Evolutionary conservation across 192 early-diverging fungal genomes (phyloP).

Genomic region (Phlyctochytrium arcticum): DNA sequence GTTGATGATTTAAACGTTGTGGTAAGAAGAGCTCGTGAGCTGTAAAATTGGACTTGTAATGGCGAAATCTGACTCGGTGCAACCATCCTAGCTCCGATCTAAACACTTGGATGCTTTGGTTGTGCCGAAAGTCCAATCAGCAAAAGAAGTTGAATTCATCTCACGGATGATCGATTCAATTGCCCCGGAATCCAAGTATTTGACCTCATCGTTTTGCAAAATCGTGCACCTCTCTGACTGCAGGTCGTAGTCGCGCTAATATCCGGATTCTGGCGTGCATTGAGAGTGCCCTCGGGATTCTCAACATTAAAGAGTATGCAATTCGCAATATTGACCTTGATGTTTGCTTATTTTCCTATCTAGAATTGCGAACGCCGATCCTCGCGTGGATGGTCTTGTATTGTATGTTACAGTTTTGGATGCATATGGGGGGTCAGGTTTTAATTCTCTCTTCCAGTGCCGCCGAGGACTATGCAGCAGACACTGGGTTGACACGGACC

Average conservation of each 20-base stretch:
- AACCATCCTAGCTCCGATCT: conserved; percentile 36
- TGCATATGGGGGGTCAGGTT: background rate
- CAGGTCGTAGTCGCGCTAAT: conserved; percentile 42
- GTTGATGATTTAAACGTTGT: conserved; percentile 76
- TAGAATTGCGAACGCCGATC: conserved; percentile 72
- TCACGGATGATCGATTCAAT: conserved; percentile 66
- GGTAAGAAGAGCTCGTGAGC: conserved; percentile 32
- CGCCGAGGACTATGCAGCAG: conserved; percentile 95
- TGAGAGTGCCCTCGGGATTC: conserved; percentile 80
- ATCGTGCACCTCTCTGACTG: background rate
- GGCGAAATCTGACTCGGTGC: no score
- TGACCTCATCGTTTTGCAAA: background rate
- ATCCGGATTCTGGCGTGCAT: conserved; percentile 84
- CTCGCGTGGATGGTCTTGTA: conserved; percentile 74
- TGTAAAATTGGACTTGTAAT: background rate
- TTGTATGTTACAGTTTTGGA: conserved; percentile 17
- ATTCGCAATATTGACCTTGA: background rate
- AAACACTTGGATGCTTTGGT: conserved; percentile 58
- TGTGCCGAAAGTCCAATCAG: conserved; percentile 83
- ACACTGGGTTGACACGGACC: conserved; percentile 77
- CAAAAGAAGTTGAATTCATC: conserved; percentile 74
- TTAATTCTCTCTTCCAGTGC: conserved; percentile 49
- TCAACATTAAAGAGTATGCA: conserved; percentile 61
- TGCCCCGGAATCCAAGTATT: conserved; percentile 45
- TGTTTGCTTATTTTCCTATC: conserved; percentile 23